Percentiles rank a stretch among this genome's conserved stretches.
Evolutionary conservation across 306 rosid genomes (phyloP).

Genomic region (Begonia fuchsioides): DNA sequence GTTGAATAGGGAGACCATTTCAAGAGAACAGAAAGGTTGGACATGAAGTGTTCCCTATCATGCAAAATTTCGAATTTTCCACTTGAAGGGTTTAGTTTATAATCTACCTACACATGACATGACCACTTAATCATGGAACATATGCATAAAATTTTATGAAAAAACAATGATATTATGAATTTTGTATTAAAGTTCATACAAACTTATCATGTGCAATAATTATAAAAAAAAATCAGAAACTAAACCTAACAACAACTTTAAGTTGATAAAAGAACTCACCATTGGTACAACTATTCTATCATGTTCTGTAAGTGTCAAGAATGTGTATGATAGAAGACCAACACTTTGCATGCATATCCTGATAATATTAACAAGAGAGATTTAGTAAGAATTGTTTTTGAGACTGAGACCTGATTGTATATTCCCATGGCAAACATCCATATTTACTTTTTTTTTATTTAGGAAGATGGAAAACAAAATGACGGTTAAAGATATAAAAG

Average conservation of each 20-base stretch:
- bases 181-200: no score
- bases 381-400: constrained; percentile 3
- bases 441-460: neutral
- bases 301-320: constrained; percentile 42
- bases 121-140: neutral
- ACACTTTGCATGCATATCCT: constrained; percentile 79
- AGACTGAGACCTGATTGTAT: constrained; percentile 1
- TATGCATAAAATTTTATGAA: no score
- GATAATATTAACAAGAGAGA: constrained; percentile 16
- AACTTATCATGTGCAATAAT: no score
- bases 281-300: constrained; percentile 90
- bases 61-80: constrained; percentile 35
- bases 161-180: no score
- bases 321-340: constrained; percentile 89
- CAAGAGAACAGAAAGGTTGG: constrained; percentile 56
- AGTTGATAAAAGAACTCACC: constrained; percentile 41
- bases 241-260: constrained; percentile 1
- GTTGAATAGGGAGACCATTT: constrained; percentile 84
- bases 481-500: no score
- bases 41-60: constrained; percentile 41
- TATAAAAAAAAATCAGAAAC: no score
- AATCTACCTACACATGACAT: constrained; percentile 62
- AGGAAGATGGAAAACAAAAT: no score
- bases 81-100: constrained; percentile 35
- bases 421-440: neutral